These are phyloP conservation scores for Pulveroboletus ravenelii DNA, from an alignment of 768 basidiomycete species.

Conservation along the genomic window DNA sequence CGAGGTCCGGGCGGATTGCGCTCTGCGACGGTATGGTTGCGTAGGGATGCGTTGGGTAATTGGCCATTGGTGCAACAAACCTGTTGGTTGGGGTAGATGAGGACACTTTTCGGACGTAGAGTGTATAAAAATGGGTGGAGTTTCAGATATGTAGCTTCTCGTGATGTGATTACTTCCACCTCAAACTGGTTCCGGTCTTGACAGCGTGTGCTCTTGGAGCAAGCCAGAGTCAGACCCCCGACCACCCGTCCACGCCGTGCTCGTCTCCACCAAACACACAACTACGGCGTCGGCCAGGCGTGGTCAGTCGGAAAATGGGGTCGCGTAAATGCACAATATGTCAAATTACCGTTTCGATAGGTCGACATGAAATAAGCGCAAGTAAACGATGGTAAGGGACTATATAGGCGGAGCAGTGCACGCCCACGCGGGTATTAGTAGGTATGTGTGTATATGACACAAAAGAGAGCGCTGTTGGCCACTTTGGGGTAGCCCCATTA, in stretches of 20 bases:
- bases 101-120: constrained; percentile 10
- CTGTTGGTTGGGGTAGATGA: constrained; percentile 7
- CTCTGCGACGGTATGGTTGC: constrained; percentile 17
- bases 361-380: neutral
- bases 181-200: constrained; percentile 13
- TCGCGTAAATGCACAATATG: constrained; percentile 12
- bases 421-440: neutral
- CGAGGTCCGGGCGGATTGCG: constrained; percentile 17
- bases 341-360: neutral
- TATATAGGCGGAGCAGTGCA: neutral
- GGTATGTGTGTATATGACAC: neutral
- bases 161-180: constrained; percentile 19
- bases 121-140: constrained; percentile 22
- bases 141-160: constrained; percentile 20
- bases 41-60: constrained; percentile 27
- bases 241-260: constrained; percentile 14
- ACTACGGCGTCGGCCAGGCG: constrained; percentile 1
- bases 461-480: neutral
- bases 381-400: neutral
- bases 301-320: neutral
- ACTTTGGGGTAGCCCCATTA: neutral
- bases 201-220: constrained; percentile 16
- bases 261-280: neutral
- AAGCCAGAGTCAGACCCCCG: constrained; percentile 16
- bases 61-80: constrained; percentile 19